A percentile compares a stretch with the other conserved stretches of the same genome.
Conservation (phyloP, 202 grass and related monocot genomes). For the Carex sylvatica region DNA sequence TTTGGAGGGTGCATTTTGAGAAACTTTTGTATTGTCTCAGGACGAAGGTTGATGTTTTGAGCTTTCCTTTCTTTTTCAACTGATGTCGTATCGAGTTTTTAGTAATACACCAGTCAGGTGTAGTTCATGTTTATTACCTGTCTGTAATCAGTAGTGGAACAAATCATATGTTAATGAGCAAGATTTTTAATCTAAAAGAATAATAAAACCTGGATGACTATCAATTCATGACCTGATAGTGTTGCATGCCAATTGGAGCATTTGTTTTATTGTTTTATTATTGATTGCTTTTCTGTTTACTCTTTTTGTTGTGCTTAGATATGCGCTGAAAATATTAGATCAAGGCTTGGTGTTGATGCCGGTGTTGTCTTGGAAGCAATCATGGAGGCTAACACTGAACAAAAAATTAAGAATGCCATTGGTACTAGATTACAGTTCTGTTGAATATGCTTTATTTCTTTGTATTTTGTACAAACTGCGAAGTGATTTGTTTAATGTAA, state of each 20-base stretch:
- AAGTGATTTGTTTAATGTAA: conserved; percentile 13
- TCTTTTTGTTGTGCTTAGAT: conserved; percentile 38
- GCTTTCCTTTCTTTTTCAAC: background rate
- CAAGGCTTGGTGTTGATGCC: conserved; percentile 53
- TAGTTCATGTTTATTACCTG: conserved; percentile 15
- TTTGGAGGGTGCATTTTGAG: conserved; percentile 75
- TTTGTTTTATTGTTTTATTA: conserved; percentile 22
- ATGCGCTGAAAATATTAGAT: conserved; percentile 63
- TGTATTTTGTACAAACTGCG: conserved; percentile 14
- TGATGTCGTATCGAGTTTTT: background rate
- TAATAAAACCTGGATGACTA: conserved; percentile 1
- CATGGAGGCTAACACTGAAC: conserved; percentile 51
- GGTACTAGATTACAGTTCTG: conserved; percentile 30
- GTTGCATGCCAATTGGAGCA: conserved; percentile 9
- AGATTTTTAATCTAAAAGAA: background rate
- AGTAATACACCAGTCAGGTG: background rate
- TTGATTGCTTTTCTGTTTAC: conserved; percentile 16
- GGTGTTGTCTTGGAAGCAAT: conserved; percentile 83
- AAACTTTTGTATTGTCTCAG: conserved; percentile 70
- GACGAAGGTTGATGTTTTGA: conserved; percentile 52
- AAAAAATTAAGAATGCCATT: conserved; percentile 35
- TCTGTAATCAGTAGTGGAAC: background rate
- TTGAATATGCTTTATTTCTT: conserved; percentile 27
- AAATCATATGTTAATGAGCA: background rate
- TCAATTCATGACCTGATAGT: background rate